These are phyloP conservation scores for Imleria badia DNA, from an alignment of 768 basidiomycete genomes.

Conservation along the genomic window DNA sequence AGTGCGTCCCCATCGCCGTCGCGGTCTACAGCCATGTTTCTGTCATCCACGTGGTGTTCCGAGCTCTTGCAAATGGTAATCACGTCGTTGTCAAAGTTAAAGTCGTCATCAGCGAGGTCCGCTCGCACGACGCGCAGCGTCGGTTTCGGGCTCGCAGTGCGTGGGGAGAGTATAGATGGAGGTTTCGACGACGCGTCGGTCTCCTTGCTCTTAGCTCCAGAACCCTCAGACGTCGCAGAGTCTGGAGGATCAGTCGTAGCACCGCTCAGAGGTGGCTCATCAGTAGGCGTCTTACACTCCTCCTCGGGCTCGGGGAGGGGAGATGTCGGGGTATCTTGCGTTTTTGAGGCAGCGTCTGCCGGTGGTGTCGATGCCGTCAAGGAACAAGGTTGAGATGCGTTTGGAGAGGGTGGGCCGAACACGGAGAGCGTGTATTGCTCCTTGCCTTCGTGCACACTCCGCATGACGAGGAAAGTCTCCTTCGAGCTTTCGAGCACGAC, in stretches of 20 bases:
- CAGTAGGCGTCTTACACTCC: not conserved
- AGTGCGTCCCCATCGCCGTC: conserved; percentile 7
- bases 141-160: not conserved
- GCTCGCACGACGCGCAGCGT: conserved; percentile 13
- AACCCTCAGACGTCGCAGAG: not conserved
- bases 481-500: conserved; percentile 26
- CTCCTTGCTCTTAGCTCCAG: not conserved
- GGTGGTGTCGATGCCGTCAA: not conserved
- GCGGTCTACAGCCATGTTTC: conserved; percentile 14
- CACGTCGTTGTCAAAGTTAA: conserved; percentile 21
- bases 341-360: conserved; percentile 1
- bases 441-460: conserved; percentile 5
- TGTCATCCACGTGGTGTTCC: not conserved
- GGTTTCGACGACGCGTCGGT: not conserved
- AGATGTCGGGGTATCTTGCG: not conserved
- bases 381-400: not conserved
- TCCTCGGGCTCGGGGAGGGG: not conserved
- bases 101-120: conserved; percentile 21
- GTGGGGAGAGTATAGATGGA: not conserved
- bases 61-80: conserved; percentile 15
- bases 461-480: conserved; percentile 25
- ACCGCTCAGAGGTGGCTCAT: not conserved
- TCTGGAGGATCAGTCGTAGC: conserved; percentile 3
- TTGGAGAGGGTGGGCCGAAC: conserved; percentile 1
- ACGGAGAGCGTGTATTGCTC: conserved; percentile 20